Evolutionary conservation across 2,329 filamentous ascomycete genomes (phyloP), one percentile per base, ranked within the genome.

Genomic region (Teratosphaeria zuluensis): DNA sequence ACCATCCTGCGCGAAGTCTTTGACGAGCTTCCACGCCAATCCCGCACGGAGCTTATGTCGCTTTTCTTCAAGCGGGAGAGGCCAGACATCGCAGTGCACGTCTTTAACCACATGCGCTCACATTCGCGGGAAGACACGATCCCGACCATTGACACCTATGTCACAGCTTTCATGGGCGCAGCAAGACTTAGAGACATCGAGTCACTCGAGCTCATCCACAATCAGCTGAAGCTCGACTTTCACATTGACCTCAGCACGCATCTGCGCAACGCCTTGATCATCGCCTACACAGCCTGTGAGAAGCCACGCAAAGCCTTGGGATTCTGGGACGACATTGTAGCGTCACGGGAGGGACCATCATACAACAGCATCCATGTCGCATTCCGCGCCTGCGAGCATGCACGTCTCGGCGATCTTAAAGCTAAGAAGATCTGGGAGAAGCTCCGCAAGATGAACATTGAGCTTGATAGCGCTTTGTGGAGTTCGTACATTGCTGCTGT

Each of bases 61-160:
- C 79, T 82, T 24, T 96, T 97, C 74, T 96, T 97, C 75, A 76
- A 80, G 7, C 86, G 90, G 46, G 80, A 83, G 31, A 84, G 91
- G 11, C 81, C 89, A 12, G 92, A 97, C 68, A 91, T 96, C 81
- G 92, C 89, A 2, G 85, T 84, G 53, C 81, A 91, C 62, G 85
- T 95, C 35, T 96, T 99, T 73, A 89, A 89, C 14, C 90, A 96
- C 71, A 97, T 97, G 92, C 88, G 91, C n/a, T 81, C 87, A 55
- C 86, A 91, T 63, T 79, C 81, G 28, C 83, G 86, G 59, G 75
- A 76, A 2, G 75, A 77, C 1, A 82, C 84, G 24, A 83, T 87
- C 0, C 90, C 94, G 0, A 86, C 80, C 2, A 74, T 82, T 9
- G 85, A 89, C 52, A 88, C 88, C 4, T 99, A 99, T 69, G 81